phyloP scores from a whole-genome alignment of 2,329 filamentous ascomycete genomes.

The Trichoderma sp. region DNA sequence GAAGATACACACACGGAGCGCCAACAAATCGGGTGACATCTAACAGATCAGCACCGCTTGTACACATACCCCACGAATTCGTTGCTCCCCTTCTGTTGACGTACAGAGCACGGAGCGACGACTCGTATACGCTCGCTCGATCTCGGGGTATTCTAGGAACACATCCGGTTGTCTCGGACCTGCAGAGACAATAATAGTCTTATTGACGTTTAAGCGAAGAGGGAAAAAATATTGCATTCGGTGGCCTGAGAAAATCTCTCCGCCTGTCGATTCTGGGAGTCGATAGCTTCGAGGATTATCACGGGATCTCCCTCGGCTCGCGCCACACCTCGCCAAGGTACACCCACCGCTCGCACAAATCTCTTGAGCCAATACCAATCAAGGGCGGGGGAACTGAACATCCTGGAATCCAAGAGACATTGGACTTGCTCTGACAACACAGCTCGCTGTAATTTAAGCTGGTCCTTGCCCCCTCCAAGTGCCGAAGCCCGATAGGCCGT shows the following conservation, averaged over 20 bases:
- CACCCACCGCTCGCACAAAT: conserved; percentile 7
- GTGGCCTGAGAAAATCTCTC: neutral
- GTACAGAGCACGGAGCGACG: neutral
- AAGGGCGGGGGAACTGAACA: conserved; percentile 14
- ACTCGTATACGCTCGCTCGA: conserved; percentile 1
- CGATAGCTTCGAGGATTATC: conserved; percentile 9
- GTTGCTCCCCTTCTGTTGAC: neutral
- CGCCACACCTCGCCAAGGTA: conserved; percentile 18
- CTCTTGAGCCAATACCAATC: conserved; percentile 3
- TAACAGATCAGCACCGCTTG: conserved; percentile 16
- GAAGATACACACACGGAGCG: conserved; percentile 8
- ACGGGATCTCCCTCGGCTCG: conserved; percentile 10
- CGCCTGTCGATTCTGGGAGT: conserved; percentile 17
- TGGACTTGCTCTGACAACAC: conserved; percentile 2
- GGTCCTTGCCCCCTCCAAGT: neutral
- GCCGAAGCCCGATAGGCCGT: conserved; percentile 1
- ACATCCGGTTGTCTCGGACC: neutral
- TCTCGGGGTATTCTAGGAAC: neutral
- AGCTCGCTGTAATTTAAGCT: conserved; percentile 7
- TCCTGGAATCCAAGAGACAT: conserved; percentile 2
- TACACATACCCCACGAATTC: conserved; percentile 18
- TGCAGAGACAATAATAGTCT: neutral
- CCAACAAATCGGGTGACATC: conserved; percentile 14
- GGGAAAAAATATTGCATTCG: neutral
- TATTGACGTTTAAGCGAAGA: neutral